phyloP scores from a whole-genome alignment of 2,329 filamentous ascomycete genomes.

The Colletotrichum cereale region DNA sequence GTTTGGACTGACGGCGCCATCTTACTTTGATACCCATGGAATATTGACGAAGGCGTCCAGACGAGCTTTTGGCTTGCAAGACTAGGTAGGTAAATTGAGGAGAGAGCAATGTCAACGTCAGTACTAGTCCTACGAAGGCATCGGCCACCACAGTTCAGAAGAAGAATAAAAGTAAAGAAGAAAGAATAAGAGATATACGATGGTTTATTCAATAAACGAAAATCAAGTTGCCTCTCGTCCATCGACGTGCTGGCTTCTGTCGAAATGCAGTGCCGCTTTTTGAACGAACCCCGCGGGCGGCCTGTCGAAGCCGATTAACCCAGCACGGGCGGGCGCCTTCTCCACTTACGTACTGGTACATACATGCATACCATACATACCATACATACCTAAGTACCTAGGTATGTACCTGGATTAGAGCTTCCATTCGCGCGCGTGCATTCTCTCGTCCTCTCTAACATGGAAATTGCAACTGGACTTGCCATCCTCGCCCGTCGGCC shows the following conservation, averaged over 20 bases:
- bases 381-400: background rate
- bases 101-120: background rate
- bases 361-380: background rate
- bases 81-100: background rate
- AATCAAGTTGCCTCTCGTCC: background rate
- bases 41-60: background rate
- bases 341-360: no score
- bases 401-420: background rate
- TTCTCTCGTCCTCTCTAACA: background rate
- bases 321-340: background rate
- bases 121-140: background rate
- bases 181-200: no score
- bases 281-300: background rate
- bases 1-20: background rate
- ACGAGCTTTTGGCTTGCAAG: background rate
- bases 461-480: background rate
- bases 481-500: background rate
- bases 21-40: background rate
- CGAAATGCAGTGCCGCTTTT: background rate
- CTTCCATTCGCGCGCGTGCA: background rate
- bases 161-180: no score
- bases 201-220: no score
- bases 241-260: background rate
- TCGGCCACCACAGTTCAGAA: background rate
- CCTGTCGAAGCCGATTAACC: background rate